These are phyloP conservation scores for Noccaea caerulescens DNA, from an alignment of 345 rosid genomes.

Conservation along the genomic window DNA sequence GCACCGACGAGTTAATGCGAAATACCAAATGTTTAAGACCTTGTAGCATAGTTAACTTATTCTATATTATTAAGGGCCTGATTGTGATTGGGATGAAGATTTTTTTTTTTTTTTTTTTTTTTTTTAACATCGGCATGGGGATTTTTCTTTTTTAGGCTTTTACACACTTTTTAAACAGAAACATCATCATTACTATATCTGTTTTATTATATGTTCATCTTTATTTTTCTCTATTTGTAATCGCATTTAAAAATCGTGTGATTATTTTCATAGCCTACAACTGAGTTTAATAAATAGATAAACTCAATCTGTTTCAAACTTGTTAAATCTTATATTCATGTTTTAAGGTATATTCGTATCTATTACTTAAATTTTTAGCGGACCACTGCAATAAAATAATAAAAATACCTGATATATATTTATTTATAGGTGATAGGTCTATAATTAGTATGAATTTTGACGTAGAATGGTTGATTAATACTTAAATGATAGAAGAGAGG, in stretches of 20 bases:
- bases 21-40: slow-evolving; percentile 18
- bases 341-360: slow-evolving; percentile 1
- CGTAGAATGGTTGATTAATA: slow-evolving; percentile 22
- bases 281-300: neutral
- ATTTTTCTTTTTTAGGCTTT: too few relatives aligned
- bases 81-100: too few relatives aligned
- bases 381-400: neutral
- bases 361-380: neutral
- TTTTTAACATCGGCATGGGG: too few relatives aligned
- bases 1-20: slow-evolving; percentile 29
- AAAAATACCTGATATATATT: neutral
- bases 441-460: slow-evolving; percentile 12
- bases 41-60: neutral
- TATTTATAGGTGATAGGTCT: neutral
- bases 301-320: neutral
- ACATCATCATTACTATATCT: too few relatives aligned
- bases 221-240: too few relatives aligned
- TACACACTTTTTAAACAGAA: too few relatives aligned
- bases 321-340: neutral
- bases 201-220: too few relatives aligned
- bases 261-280: too few relatives aligned
- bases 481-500: slow-evolving; percentile 2
- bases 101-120: too few relatives aligned
- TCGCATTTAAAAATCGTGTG: too few relatives aligned
- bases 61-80: neutral